Percentiles rank a stretch among this genome's conserved stretches.
phyloP scores from a whole-genome alignment of 2,329 filamentous ascomycete genomes.

The Penicillium expansum region DNA sequence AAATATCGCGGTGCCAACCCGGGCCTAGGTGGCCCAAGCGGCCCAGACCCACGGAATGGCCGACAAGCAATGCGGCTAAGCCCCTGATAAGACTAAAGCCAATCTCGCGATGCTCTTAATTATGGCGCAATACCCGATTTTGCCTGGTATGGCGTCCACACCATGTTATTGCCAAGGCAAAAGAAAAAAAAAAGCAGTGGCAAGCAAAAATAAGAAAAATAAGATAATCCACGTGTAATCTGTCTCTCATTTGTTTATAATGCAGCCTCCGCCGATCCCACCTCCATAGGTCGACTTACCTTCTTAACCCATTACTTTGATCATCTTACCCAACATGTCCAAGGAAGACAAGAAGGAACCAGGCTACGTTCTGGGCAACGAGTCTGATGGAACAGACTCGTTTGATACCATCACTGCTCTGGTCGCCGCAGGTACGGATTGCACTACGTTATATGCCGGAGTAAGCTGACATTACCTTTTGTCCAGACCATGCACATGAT shows the following conservation, averaged over 20 bases:
- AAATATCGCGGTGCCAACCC: too few species aligned
- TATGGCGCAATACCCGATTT: conserved; percentile 15
- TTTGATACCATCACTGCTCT: conserved; percentile 21
- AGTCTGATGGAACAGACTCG: conserved; percentile 12
- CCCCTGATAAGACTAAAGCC: background rate
- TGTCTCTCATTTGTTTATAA: background rate
- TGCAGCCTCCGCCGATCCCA: background rate
- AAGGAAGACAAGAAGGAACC: conserved; percentile 16
- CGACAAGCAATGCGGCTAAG: background rate
- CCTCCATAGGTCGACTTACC: background rate
- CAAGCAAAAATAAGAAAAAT: background rate
- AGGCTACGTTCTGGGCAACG: conserved; percentile 8
- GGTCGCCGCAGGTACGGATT: conserved; percentile 19
- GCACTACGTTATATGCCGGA: background rate
- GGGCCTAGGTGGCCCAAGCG: too few species aligned
- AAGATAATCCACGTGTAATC: background rate
- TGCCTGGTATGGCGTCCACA: background rate
- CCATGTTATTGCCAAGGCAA: background rate
- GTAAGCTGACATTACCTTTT: background rate
- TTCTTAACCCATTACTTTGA: background rate
- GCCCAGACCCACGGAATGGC: too few species aligned
- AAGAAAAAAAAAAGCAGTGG: background rate
- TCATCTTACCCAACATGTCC: conserved; percentile 4
- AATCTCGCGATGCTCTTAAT: conserved; percentile 17
- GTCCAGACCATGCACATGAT: conserved; percentile 32